Conservation (phyloP, 1,284 basidiomycete genomes). For the Heterobasidion irregulare region DNA sequence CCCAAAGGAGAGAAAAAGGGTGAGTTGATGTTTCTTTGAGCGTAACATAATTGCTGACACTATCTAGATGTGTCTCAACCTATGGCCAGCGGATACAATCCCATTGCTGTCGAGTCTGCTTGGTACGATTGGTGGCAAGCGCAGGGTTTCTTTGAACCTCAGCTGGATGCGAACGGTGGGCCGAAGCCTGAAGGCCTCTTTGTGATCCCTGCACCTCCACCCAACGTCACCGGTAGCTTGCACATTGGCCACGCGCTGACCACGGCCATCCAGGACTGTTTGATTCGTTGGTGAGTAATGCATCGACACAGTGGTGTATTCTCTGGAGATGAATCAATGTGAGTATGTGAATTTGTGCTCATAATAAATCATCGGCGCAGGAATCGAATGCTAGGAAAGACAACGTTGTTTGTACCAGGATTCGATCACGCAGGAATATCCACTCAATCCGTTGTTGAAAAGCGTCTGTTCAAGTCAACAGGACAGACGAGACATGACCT, state of each 20-base stretch:
- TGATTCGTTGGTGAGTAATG: conserved; percentile 72
- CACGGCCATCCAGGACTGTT: conserved; percentile 84
- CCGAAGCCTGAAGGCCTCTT: conserved; percentile 64
- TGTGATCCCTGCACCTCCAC: conserved; percentile 89
- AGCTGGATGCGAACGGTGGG: conserved; percentile 50
- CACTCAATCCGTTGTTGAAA: conserved; percentile 97
- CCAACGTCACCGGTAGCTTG: conserved; percentile 96
- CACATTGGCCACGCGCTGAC: conserved; percentile 98
- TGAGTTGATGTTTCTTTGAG: conserved; percentile 20
- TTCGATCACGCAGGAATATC: conserved; percentile 99
- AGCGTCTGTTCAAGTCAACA: conserved; percentile 78
- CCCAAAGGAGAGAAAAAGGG: conserved; percentile 90
- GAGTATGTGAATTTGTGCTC: background rate
- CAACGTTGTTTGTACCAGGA: conserved; percentile 87
- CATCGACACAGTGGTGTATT: no score
- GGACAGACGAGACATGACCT: conserved; percentile 90
- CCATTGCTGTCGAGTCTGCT: conserved; percentile 88
- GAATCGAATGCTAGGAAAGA: conserved; percentile 96
- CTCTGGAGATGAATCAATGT: background rate
- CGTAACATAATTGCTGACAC: background rate
- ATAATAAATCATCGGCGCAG: conserved; percentile 25
- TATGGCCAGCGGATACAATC: conserved; percentile 91
- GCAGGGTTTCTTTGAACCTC: conserved; percentile 86
- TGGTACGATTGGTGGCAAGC: conserved; percentile 99
- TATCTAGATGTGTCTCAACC: conserved; percentile 74